These are phyloP conservation scores for Fusarium anguioides DNA, from an alignment of 2,329 filamentous ascomycete species.

Conservation along the genomic window DNA sequence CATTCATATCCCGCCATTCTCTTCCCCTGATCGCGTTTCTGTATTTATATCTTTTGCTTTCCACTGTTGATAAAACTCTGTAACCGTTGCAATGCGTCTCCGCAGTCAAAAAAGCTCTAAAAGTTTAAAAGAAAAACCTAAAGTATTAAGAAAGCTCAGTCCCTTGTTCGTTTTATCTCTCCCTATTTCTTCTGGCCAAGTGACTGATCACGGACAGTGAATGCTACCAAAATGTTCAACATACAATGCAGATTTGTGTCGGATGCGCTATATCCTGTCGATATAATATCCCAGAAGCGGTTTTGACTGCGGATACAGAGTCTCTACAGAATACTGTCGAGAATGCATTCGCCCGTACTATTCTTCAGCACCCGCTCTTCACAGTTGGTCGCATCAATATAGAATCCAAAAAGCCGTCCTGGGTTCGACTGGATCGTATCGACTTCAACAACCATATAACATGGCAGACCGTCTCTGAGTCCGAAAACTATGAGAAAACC, in stretches of 20 bases:
- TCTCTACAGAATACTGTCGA: not conserved
- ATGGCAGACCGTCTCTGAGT: slow-evolving; percentile 4
- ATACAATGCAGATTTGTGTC: not conserved
- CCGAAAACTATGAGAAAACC: not conserved
- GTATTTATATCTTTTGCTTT: not conserved
- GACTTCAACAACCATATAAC: slow-evolving; percentile 18
- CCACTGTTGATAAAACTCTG: not conserved
- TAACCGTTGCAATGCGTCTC: not conserved
- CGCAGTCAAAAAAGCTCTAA: not conserved
- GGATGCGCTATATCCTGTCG: slow-evolving; percentile 26
- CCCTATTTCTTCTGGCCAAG: too few relatives aligned
- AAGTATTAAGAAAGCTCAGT: slow-evolving; percentile 15
- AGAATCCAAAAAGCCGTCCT: not conserved
- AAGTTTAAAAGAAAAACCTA: not conserved
- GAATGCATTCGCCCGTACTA: not conserved
- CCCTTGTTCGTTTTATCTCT: slow-evolving; percentile 22
- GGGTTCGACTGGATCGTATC: slow-evolving; percentile 11
- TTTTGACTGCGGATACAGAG: not conserved
- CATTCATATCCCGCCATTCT: not conserved
- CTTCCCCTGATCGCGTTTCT: too few relatives aligned
- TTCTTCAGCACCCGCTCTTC: slow-evolving; percentile 10
- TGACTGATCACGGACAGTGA: slow-evolving; percentile 6
- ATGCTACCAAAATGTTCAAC: not conserved
- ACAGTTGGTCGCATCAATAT: not conserved
- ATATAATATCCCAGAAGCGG: not conserved